A percentile compares a stretch with the other conserved stretches of the same genome.
phyloP scores from a whole-genome alignment of 129 eudicot species.

The Dittrichia graveolens region DNA sequence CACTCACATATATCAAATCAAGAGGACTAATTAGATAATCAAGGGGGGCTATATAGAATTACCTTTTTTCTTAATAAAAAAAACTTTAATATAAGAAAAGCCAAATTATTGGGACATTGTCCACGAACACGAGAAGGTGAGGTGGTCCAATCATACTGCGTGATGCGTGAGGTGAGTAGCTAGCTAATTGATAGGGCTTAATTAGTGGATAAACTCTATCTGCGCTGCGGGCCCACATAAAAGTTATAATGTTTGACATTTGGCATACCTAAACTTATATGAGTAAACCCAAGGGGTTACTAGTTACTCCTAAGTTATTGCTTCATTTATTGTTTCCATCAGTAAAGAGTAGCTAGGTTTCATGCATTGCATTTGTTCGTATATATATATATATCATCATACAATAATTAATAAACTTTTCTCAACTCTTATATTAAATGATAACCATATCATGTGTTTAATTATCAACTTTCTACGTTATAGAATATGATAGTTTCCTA shows the following conservation, averaged over 20 bases:
- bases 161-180: neutral
- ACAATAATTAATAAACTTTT: no score
- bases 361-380: neutral
- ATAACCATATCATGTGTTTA: no score
- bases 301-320: neutral
- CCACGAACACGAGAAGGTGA: neutral
- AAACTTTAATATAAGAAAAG: neutral
- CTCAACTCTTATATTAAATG: no score
- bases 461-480: no score
- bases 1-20: no score
- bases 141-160: slow-evolving; percentile 18
- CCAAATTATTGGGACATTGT: slow-evolving; percentile 21
- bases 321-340: neutral
- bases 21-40: no score
- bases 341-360: neutral
- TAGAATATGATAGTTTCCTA: no score
- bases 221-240: slow-evolving; percentile 20
- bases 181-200: slow-evolving; percentile 21
- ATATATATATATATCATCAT: no score
- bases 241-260: neutral
- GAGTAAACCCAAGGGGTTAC: neutral
- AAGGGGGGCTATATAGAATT: no score
- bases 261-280: neutral
- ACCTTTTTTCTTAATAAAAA: no score
- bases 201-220: slow-evolving; percentile 24